Percentiles rank a stretch among this genome's conserved stretches.
Evolutionary conservation across 768 basidiomycete genomes (phyloP).

Genomic region (Cystobasidium onofrii): DNA sequence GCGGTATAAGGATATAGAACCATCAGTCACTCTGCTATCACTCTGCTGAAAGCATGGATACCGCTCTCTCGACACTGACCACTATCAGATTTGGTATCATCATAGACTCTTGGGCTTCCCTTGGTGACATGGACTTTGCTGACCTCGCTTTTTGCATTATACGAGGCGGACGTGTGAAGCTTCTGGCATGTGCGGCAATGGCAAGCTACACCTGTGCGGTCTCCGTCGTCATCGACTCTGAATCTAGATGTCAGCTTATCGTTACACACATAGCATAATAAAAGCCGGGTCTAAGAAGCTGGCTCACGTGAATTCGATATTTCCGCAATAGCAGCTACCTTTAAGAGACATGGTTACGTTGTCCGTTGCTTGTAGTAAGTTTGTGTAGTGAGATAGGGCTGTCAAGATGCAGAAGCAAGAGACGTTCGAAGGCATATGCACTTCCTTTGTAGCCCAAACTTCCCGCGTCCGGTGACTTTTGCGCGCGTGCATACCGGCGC

Average conservation of each 20-base stretch:
- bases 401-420: neutral
- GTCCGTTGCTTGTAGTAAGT: too few species aligned
- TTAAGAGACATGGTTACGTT: neutral
- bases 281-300: neutral
- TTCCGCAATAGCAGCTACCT: slow-evolving; percentile 29
- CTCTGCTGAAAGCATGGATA: too few species aligned
- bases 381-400: too few species aligned
- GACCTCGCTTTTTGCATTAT: slow-evolving; percentile 4
- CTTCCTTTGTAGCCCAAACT: too few species aligned
- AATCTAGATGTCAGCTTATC: neutral
- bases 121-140: slow-evolving; percentile 25
- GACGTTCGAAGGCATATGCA: neutral
- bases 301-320: slow-evolving; percentile 10
- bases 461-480: too few species aligned
- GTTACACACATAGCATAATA: neutral
- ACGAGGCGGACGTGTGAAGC: slow-evolving; percentile 27
- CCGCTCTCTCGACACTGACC: too few species aligned
- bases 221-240: neutral
- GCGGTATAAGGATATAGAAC: too few species aligned
- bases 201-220: neutral
- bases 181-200: slow-evolving; percentile 29
- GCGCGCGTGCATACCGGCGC: too few species aligned
- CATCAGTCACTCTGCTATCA: too few species aligned
- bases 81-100: slow-evolving; percentile 18
- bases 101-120: slow-evolving; percentile 8